Conservation (phyloP, 352 stramenopile genomes). For the Pythium vanterpoolii region DNA sequence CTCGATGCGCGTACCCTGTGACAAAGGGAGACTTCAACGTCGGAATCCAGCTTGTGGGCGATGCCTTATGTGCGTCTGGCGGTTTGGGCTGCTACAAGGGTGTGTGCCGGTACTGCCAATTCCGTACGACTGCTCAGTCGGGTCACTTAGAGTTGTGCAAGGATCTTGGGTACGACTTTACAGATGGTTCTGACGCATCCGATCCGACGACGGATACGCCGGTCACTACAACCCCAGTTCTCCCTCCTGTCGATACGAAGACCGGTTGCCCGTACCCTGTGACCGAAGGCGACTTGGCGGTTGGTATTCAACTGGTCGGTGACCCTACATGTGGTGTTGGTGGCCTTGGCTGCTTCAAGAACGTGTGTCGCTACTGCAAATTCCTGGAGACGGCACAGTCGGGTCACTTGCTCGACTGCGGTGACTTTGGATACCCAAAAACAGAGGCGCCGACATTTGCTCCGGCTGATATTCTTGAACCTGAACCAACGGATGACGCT, state of each 20-base stretch:
- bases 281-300: slow-evolving; percentile 21
- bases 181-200: neutral
- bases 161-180: slow-evolving; percentile 11
- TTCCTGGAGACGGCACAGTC: slow-evolving; percentile 14
- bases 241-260: neutral
- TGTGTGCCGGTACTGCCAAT: slow-evolving; percentile 42
- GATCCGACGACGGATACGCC: slow-evolving; percentile 1
- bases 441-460: neutral
- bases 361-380: slow-evolving; percentile 24
- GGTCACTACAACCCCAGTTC: neutral
- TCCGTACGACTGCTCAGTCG: slow-evolving; percentile 15
- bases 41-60: slow-evolving; percentile 23
- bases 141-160: slow-evolving; percentile 17
- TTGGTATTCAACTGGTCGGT: slow-evolving; percentile 21
- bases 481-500: neutral
- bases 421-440: slow-evolving; percentile 5
- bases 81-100: slow-evolving; percentile 23
- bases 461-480: neutral
- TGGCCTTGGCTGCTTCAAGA: slow-evolving; percentile 22
- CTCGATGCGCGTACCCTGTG: slow-evolving; percentile 12
- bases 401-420: slow-evolving; percentile 12
- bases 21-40: slow-evolving; percentile 21
- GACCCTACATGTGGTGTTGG: slow-evolving; percentile 23
- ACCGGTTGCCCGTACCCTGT: slow-evolving; percentile 13
- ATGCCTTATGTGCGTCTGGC: slow-evolving; percentile 21